Percentiles rank a stretch among this genome's conserved stretches.
Evolutionary conservation across 345 rosid genomes (phyloP).

Genomic region (Salix udensis): DNA sequence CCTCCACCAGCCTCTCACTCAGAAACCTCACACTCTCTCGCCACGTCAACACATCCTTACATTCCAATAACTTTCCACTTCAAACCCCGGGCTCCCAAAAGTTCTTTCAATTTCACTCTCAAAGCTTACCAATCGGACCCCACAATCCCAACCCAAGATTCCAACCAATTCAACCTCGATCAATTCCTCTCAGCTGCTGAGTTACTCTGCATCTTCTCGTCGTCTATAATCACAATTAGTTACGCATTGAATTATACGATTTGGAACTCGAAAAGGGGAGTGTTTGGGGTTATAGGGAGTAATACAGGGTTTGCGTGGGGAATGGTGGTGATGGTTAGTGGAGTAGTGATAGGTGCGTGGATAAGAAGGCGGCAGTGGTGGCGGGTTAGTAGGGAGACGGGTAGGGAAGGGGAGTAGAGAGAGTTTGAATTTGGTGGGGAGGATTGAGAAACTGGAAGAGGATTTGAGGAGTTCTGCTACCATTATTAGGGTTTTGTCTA

Average conservation of each 20-base stretch:
- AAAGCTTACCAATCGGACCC: conserved; percentile 17
- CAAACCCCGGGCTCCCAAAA: conserved; percentile 5
- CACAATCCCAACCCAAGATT: not conserved
- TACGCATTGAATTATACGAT: conserved; percentile 46
- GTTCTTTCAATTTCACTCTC: not conserved
- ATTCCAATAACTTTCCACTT: conserved; percentile 6
- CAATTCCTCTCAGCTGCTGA: conserved; percentile 53
- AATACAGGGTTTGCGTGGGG: conserved; percentile 47
- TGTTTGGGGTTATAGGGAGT: conserved; percentile 49
- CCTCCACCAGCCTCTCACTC: conserved; percentile 12
- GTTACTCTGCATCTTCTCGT: conserved; percentile 49
- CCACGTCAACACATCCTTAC: conserved; percentile 19
- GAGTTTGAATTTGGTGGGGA: conserved; percentile 50
- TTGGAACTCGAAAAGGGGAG: conserved; percentile 27
- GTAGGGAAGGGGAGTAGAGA: conserved; percentile 23
- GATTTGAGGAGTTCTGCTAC: conserved; percentile 62
- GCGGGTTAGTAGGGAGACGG: conserved; percentile 45
- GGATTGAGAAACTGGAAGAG: conserved; percentile 83
- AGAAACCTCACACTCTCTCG: conserved; percentile 21
- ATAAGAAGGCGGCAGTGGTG: conserved; percentile 77
- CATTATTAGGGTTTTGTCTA: conserved; percentile 62
- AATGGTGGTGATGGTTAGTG: conserved; percentile 46
- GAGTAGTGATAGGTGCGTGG: conserved; percentile 57
- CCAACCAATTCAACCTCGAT: conserved; percentile 37
- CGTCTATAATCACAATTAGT: conserved; percentile 46